Conservation (phyloP, 371 early-diverging fungal species). For the Mycotypha africana region DNA sequence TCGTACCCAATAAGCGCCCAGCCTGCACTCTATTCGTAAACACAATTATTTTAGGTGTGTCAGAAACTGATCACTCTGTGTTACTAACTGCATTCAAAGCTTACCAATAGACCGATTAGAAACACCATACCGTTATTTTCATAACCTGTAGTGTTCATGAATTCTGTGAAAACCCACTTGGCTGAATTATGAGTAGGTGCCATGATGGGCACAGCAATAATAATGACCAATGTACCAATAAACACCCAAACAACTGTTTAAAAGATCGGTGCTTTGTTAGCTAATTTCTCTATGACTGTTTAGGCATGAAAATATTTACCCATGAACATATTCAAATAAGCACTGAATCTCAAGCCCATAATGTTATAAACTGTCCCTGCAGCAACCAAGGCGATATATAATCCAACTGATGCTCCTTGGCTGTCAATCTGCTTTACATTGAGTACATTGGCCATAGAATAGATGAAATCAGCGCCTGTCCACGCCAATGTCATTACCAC, state of each 20-base stretch:
- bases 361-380: conserved; percentile 11
- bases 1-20: conserved; percentile 40
- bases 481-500: conserved; percentile 31
- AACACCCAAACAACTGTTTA: conserved; percentile 29
- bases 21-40: no score
- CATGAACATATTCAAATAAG: conserved; percentile 15
- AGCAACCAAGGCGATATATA: conserved; percentile 15
- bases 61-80: no score
- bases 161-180: conserved; percentile 37
- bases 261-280: no score
- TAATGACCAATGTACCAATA: conserved; percentile 29
- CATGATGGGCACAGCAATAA: conserved; percentile 29
- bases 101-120: conserved; percentile 35
- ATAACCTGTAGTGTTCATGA: conserved; percentile 31
- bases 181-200: conserved; percentile 26
- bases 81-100: no score
- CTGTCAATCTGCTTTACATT: conserved; percentile 15
- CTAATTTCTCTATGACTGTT: no score
- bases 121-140: conserved; percentile 26
- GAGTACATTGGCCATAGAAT: conserved; percentile 20
- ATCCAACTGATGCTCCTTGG: conserved; percentile 32
- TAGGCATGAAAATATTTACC: no score
- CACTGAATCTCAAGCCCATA: conserved; percentile 20
- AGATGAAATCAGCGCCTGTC: conserved; percentile 23
- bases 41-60: no score